phyloP scores from a whole-genome alignment of 164 flowering plant species.

The Nelumbo lutea region DNA sequence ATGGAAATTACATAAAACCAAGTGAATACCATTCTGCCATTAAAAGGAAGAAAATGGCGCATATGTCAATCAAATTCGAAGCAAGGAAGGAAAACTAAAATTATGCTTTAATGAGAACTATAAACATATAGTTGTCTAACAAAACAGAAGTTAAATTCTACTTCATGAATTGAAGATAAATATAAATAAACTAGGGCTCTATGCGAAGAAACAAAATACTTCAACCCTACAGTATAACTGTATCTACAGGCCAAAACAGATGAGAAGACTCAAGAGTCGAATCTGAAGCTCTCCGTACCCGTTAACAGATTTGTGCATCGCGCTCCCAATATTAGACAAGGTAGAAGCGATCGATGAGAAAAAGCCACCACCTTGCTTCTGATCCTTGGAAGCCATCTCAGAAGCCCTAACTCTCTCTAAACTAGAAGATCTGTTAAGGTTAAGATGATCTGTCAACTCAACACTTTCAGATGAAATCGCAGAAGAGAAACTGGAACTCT shows the following conservation, averaged over 20 bases:
- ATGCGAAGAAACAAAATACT: neutral
- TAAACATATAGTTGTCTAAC: neutral
- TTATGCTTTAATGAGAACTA: neutral
- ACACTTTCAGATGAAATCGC: neutral
- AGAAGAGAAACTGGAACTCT: neutral
- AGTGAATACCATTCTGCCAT: neutral
- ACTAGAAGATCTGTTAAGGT: neutral
- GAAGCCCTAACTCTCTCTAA: neutral
- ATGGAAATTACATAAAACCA: neutral
- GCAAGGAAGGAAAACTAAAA: neutral
- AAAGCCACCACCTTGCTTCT: constrained; percentile 31
- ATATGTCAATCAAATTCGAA: neutral
- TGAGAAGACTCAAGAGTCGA: neutral
- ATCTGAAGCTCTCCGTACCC: constrained; percentile 29
- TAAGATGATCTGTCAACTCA: neutral
- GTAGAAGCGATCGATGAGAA: constrained; percentile 55
- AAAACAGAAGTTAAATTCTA: neutral
- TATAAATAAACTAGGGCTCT: neutral
- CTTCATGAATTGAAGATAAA: neutral
- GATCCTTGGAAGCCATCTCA: constrained; percentile 16
- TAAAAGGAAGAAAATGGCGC: neutral
- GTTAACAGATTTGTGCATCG: constrained; percentile 64
- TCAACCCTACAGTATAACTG: neutral
- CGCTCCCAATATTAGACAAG: constrained; percentile 50
- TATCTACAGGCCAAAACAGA: neutral